Conservation (phyloP, 768 basidiomycete genomes). For the Kwoniella europaea region DNA sequence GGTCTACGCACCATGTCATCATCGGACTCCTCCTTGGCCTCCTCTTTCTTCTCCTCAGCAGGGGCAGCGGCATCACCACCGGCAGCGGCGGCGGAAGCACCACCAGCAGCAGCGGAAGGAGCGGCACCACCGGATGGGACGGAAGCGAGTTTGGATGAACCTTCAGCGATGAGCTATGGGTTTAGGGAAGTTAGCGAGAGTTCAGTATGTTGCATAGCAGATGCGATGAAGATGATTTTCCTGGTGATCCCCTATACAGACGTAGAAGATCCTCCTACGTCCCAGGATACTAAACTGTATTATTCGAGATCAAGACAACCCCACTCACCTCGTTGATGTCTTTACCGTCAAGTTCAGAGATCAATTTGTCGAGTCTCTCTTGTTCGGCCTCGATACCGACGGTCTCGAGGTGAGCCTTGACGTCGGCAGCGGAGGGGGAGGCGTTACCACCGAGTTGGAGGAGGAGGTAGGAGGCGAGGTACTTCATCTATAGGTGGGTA, state of each 20-base stretch:
- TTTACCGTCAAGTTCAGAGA: slow-evolving; percentile 90
- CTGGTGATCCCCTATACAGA: too few species aligned
- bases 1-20: slow-evolving; percentile 78
- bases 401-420: slow-evolving; percentile 81
- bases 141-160: slow-evolving; percentile 90
- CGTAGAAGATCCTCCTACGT: too few species aligned
- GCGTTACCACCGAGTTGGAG: slow-evolving; percentile 92
- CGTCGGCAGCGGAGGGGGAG: slow-evolving; percentile 79
- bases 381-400: slow-evolving; percentile 91
- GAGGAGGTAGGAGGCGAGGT: slow-evolving; percentile 92
- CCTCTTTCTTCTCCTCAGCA: slow-evolving; percentile 73
- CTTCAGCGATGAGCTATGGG: slow-evolving; percentile 82
- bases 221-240: too few species aligned
- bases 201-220: too few species aligned
- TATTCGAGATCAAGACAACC: not conserved
- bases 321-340: slow-evolving; percentile 73
- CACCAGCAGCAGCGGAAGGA: slow-evolving; percentile 64
- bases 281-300: too few species aligned
- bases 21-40: slow-evolving; percentile 88
- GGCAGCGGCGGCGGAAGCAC: slow-evolving; percentile 64
- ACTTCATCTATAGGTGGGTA: slow-evolving; percentile 53
- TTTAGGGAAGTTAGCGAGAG: not conserved
- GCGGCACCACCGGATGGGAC: slow-evolving; percentile 81
- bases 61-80: slow-evolving; percentile 66
- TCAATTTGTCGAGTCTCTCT: slow-evolving; percentile 75